phyloP scores from a whole-genome alignment of 202 grass and related monocot genomes.

The Schoenoplectus triqueter region DNA sequence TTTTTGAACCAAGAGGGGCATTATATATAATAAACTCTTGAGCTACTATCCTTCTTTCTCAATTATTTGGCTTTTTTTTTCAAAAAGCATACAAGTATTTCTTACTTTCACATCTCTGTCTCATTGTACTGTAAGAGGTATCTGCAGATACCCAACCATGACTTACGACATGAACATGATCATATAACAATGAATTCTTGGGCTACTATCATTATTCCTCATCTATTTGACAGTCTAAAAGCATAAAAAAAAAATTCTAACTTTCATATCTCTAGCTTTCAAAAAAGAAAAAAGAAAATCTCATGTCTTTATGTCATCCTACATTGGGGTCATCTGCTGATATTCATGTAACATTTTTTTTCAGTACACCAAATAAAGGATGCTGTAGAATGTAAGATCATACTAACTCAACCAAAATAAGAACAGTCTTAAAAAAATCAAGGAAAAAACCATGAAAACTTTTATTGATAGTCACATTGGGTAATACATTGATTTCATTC shows the following conservation, averaged over 20 bases:
- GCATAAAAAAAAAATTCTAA: not conserved
- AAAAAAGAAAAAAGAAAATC: no score
- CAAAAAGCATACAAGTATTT: not conserved
- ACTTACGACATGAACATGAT: no score
- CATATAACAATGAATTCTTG: not conserved
- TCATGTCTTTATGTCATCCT: not conserved
- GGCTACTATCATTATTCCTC: not conserved
- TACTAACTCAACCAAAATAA: no score
- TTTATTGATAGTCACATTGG: no score
- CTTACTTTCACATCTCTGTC: not conserved
- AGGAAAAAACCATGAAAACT: no score
- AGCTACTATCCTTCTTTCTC: not conserved
- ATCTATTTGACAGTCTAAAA: no score
- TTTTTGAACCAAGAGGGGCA: conserved; percentile 4
- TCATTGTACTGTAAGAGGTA: not conserved
- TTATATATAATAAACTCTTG: not conserved
- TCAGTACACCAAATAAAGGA: no score
- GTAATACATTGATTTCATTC: no score
- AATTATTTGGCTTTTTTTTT: conserved; percentile 12
- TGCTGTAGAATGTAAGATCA: no score
- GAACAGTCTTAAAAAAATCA: no score
- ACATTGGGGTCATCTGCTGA: not conserved
- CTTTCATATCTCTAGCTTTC: not conserved
- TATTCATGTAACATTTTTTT: not conserved
- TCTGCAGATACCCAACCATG: conserved; percentile 4